Evolutionary conservation across 441 rosid species (phyloP), one percentile per base, ranked within the genome.

Genomic region (Erodium texanum): DNA sequence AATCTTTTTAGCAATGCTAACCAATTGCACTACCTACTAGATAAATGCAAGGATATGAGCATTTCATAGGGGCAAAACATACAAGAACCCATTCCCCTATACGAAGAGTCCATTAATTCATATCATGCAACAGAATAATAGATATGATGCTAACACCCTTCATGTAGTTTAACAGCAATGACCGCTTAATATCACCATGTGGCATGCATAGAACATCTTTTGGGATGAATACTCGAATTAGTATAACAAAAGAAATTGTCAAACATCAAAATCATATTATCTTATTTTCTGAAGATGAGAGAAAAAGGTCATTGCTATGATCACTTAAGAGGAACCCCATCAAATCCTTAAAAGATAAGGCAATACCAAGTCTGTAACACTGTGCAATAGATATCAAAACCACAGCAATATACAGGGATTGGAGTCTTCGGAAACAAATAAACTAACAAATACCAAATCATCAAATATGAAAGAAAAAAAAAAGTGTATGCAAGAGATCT

Each of bases 1-100:
- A 0, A 62, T 14, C 2, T 0, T 48, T 27, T 41, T n/a, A 67
- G 64, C 27, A 59, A 20, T 59, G 11, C 4, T 0, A 43, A 1
- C 67, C 65, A 61, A 14, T n/a, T 19, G 24, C 73, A 73, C 11
- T 11, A n/a, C 64, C 4, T 43, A 43, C 52, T 43, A 43, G 1
- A 43, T 43, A 43, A 10, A 43, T 43, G 52, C n/a, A 10, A 43
- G 52, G 15, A 43, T 43, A 36, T 6, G 43, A 36, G 43, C 43
- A 36, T 6, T 36, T 36, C 10, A 8, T 8, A 1, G 43, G 6
- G 43, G 6, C 7, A 36, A 36, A 36, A 36, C 58, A n/a, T 1
- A 50, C 4, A 50, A 50, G 7, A 15, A 27, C 29, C 29, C 29
- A 27, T 27, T 27, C 29, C 29, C 1, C 29, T 27, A 27, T 1